Evolutionary conservation across 257 asterid species (phyloP).

Genomic region (Paulownia fortunei): DNA sequence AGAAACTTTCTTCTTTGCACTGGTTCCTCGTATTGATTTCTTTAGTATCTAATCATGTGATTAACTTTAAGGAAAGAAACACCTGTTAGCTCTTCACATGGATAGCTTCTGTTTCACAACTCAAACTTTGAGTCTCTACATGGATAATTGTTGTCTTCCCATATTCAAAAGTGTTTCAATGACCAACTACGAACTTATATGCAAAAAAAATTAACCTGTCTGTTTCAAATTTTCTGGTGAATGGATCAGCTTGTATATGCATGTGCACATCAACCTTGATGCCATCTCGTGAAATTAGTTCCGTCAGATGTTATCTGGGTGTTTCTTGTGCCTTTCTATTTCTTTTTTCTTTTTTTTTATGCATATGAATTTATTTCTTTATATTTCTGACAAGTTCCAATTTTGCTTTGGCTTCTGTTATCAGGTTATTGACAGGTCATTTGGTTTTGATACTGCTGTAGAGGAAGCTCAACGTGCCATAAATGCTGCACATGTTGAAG

Average conservation of each 20-base stretch:
- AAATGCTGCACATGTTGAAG: slow-evolving; percentile 97
- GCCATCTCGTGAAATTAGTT: slow-evolving; percentile 5
- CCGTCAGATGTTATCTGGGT: neutral
- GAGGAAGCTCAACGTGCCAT: slow-evolving; percentile 99
- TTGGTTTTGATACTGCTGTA: slow-evolving; percentile 94
- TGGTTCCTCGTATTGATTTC: slow-evolving; percentile 10
- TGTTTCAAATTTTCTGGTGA: slow-evolving; percentile 18
- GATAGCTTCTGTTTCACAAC: slow-evolving; percentile 12
- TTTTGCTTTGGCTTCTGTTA: slow-evolving; percentile 38
- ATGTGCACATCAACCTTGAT: slow-evolving; percentile 15
- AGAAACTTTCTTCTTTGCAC: slow-evolving; percentile 20
- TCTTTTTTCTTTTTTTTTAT: neutral
- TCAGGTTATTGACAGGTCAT: slow-evolving; percentile 88
- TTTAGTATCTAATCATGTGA: slow-evolving; percentile 25
- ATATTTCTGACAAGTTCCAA: slow-evolving; percentile 26
- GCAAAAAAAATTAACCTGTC: neutral
- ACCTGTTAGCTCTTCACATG: slow-evolving; percentile 25
- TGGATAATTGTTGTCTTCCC: neutral
- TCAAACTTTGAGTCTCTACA: slow-evolving; percentile 12
- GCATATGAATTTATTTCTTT: slow-evolving; percentile 15
- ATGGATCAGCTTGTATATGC: slow-evolving; percentile 23
- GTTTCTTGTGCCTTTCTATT: slow-evolving; percentile 4
- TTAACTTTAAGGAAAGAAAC: slow-evolving; percentile 12
- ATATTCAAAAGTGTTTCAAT: slow-evolving; percentile 20
- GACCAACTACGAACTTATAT: neutral